phyloP scores from a whole-genome alignment of 179 eudicot genomes.

The Camellia oleifera region DNA sequence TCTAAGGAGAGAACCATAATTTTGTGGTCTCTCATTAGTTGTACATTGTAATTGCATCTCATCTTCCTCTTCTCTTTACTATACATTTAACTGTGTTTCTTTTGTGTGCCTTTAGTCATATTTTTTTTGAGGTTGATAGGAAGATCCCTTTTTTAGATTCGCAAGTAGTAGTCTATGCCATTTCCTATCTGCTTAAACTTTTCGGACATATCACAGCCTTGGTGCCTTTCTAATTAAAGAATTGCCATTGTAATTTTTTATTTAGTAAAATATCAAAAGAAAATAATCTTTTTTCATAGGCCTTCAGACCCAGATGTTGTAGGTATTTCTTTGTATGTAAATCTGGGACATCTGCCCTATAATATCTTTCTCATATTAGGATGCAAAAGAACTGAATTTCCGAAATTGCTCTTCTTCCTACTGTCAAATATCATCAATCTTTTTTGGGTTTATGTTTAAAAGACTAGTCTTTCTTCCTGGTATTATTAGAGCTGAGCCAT shows the following conservation, averaged over 20 bases:
- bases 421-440: not conserved
- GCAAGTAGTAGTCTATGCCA: too few species aligned
- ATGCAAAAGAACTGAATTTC: not conserved
- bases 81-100: too few species aligned
- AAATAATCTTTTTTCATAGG: not conserved
- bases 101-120: too few species aligned
- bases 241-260: not conserved
- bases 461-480: not conserved
- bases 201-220: too few species aligned
- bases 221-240: too few species aligned
- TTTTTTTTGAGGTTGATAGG: too few species aligned
- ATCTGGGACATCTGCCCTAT: not conserved
- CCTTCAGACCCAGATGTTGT: not conserved
- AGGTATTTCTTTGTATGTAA: not conserved
- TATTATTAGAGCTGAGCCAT: not conserved
- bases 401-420: not conserved
- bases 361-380: not conserved
- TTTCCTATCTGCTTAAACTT: too few species aligned
- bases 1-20: too few species aligned
- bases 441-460: not conserved
- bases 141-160: too few species aligned
- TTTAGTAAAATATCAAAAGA: not conserved
- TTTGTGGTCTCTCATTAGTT: too few species aligned
- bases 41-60: too few species aligned
- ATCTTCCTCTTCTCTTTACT: too few species aligned